These are phyloP conservation scores for Streptanthus diversifolius DNA, from an alignment of 345 rosid genomes.

Conservation along the genomic window DNA sequence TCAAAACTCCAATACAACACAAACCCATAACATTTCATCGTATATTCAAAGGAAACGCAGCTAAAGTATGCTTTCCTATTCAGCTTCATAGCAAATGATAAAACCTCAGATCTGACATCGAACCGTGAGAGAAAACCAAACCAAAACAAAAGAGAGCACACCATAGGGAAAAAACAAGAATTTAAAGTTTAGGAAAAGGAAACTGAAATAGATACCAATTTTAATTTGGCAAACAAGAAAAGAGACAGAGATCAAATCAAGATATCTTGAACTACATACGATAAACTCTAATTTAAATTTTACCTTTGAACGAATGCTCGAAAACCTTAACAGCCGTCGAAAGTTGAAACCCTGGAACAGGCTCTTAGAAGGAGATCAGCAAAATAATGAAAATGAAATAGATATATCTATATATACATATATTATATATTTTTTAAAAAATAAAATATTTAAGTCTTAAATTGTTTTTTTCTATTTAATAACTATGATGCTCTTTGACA, in stretches of 20 bases:
- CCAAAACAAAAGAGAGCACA: not conserved
- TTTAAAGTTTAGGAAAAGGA: not conserved
- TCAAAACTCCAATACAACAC: not conserved
- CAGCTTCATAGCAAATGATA: not conserved
- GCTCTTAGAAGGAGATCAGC: not conserved
- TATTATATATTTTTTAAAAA: not conserved
- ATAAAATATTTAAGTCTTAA: not conserved
- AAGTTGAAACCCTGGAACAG: slow-evolving; percentile 24
- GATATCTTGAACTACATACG: not conserved
- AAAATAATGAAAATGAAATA: not conserved
- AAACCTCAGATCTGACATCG: slow-evolving; percentile 16
- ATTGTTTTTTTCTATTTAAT: not conserved
- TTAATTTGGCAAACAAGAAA: not conserved
- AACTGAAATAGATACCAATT: not conserved
- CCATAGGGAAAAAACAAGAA: not conserved
- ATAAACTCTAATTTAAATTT: not conserved
- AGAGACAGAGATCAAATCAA: not conserved
- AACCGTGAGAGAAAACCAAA: not conserved
- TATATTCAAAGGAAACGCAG: not conserved
- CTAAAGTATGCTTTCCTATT: not conserved
- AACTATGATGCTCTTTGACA: not conserved
- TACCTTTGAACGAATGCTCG: not conserved
- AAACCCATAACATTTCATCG: not conserved
- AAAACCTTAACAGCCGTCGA: slow-evolving; percentile 11
- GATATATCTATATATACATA: not conserved